Evolutionary conservation across 1,139 yeast species (phyloP).

Genomic region (Debaryomyces sp.): DNA sequence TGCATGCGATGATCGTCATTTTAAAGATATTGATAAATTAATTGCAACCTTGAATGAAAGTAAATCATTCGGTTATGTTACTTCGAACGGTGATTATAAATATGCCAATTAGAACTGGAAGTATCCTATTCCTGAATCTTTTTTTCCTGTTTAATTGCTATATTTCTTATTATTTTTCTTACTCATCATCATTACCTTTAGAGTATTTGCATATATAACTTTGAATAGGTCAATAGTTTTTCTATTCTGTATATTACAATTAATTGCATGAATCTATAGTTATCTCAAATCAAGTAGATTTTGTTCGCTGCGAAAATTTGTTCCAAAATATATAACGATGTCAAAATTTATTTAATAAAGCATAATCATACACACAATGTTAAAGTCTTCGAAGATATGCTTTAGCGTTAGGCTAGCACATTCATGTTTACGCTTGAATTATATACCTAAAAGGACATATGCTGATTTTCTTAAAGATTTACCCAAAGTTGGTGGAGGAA

Average conservation of each 20-base stretch:
- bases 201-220: conserved; percentile 6
- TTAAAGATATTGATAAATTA: conserved; percentile 74
- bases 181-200: not conserved
- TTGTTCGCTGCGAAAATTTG: conserved; percentile 5
- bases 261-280: conserved; percentile 5
- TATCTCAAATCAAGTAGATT: not conserved
- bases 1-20: conserved; percentile 74
- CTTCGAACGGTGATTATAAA: conserved; percentile 48
- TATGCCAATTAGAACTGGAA: conserved; percentile 16
- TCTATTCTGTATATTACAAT: conserved; percentile 6
- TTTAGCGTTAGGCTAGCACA: not conserved
- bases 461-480: conserved; percentile 25
- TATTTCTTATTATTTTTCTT: not conserved
- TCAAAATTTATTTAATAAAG: not conserved
- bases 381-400: not conserved
- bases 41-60: conserved; percentile 52
- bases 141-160: not conserved
- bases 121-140: not conserved
- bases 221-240: conserved; percentile 2
- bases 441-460: conserved; percentile 1
- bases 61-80: conserved; percentile 42
- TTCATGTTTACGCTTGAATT: not conserved
- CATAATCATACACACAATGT: not conserved
- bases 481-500: conserved; percentile 28
- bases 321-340: not conserved